Evolutionary conservation across 1,139 yeast genomes (phyloP), one percentile per base, ranked within the genome.

Genomic region (Sugiyamaella paludigena): DNA sequence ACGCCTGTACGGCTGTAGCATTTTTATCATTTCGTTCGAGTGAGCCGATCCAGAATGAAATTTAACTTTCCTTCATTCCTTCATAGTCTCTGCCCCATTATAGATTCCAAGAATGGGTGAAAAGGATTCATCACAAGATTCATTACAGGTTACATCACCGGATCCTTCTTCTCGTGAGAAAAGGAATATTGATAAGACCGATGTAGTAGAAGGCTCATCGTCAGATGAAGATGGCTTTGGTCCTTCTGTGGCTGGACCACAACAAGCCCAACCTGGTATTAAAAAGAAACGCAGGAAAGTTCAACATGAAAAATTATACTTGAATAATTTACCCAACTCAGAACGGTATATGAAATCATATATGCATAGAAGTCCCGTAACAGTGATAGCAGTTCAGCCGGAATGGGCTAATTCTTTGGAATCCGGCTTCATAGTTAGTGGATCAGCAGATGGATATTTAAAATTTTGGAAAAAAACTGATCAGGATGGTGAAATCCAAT

Each of bases 371-470:
- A 59, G 57, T 6, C 42, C 46, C 4, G 52, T 67, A 10, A 53
- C 60, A 3, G 42, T 48, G 7, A 48, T 58, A 5, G 49, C 52
- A 4, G 56, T 56, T 8, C 56, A 55, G 26, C 54, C 58, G 33
- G 54, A 51, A 5, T 37, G 40, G 10, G 29, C 37, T 11, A 41
- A 43, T 4, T 43, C 32, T 34, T 48, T 35, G 11, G 53, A 13
- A 38, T 50, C 40, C 31, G 59, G 59, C 24, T 56, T 68, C 36
- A 49, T 74, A 2, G 62, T 70, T 9, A 63, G 74, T 0, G 73
- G 75, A 1, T 68, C 73, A n/a, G 52, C 42, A 26, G 76, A 73
- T 47, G 79, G 79, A 1, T 51, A 58, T 16, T 59, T 76, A 40
- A 74, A 72, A 55, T 71, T 75, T 56, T 75, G 79, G 79, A 62